Percentiles rank a stretch among this genome's conserved stretches.
Evolutionary conservation across 2,329 filamentous ascomycete genomes (phyloP).

Genomic region (Zymoseptoria pseudotritici): DNA sequence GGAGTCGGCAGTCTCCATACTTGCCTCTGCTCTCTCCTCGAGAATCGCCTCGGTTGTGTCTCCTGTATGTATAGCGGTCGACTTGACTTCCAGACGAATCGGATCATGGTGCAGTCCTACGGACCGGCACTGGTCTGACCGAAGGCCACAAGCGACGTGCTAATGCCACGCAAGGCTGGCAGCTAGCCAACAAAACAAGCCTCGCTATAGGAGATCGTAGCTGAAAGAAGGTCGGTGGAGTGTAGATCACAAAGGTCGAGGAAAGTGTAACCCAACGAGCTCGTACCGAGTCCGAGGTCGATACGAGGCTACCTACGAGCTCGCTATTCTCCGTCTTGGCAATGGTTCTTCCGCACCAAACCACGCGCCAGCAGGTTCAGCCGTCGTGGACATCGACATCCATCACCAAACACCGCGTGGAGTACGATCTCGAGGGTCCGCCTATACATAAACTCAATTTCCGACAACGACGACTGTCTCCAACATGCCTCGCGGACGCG

Average conservation of each 20-base stretch:
- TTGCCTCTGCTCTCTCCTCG: background rate
- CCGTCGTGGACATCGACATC: background rate
- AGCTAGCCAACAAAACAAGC: background rate
- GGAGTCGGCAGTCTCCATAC: background rate
- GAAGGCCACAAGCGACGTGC: too few species aligned
- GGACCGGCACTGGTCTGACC: too few species aligned
- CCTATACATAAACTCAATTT: background rate
- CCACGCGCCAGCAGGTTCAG: background rate
- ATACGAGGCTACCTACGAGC: background rate
- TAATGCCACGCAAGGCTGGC: background rate
- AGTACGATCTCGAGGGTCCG: background rate
- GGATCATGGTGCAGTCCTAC: too few species aligned
- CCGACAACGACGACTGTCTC: background rate
- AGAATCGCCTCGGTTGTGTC: too few species aligned
- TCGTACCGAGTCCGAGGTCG: background rate
- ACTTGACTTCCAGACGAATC: too few species aligned
- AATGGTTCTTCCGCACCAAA: background rate
- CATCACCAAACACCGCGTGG: background rate
- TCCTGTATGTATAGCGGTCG: too few species aligned
- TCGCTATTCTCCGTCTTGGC: background rate
- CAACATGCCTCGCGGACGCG: slow-evolving; percentile 18
- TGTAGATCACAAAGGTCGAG: background rate
- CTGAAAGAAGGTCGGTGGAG: background rate
- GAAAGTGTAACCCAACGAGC: background rate
- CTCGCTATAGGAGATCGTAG: background rate